A percentile compares a stretch with the other conserved stretches of the same genome.
Conservation (phyloP, 2,329 filamentous ascomycete genomes). For the Stagonosporopsis vannaccii region DNA sequence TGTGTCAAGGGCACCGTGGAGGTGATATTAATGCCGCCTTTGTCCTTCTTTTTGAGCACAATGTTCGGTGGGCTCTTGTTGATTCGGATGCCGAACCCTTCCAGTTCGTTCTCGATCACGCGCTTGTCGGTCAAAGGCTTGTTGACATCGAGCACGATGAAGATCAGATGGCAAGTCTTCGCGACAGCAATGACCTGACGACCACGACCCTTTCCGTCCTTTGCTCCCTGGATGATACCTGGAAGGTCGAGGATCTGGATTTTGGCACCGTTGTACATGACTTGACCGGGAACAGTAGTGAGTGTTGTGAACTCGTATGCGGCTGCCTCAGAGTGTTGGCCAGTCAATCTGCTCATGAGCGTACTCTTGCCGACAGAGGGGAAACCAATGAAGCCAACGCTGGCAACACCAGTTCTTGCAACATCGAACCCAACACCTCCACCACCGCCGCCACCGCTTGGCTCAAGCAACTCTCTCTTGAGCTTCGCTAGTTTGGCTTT, state of each 20-base stretch:
- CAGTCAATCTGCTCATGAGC: slow-evolving; percentile 91
- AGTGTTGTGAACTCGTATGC: slow-evolving; percentile 99
- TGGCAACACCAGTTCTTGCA: slow-evolving; percentile 94
- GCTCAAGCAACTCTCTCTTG: slow-evolving; percentile 93
- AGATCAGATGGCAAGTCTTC: slow-evolving; percentile 98
- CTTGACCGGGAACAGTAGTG: slow-evolving; percentile 95
- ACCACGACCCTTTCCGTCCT: slow-evolving; percentile 96
- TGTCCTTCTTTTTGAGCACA: slow-evolving; percentile 99
- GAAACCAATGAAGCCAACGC: slow-evolving; percentile 97
- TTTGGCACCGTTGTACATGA: slow-evolving; percentile 94
- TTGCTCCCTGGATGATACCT: slow-evolving; percentile 98
- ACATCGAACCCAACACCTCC: slow-evolving; percentile 95
- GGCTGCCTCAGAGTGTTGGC: slow-evolving; percentile 95
- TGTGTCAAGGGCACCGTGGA: slow-evolving; percentile 90
- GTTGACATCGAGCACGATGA: slow-evolving; percentile 98
- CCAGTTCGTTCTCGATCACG: slow-evolving; percentile 91
- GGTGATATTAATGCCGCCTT: slow-evolving; percentile 96
- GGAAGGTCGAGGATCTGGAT: slow-evolving; percentile 98
- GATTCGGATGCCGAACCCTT: slow-evolving; percentile 96
- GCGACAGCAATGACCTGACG: slow-evolving; percentile 98
- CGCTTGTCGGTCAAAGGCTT: slow-evolving; percentile 97
- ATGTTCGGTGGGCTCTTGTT: slow-evolving; percentile 98
- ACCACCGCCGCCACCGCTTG: slow-evolving; percentile 78
- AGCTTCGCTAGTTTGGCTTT: slow-evolving; percentile 99
- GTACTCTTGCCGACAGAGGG: slow-evolving; percentile 99